Base-by-base conservation (phyloP, 495 filamentous ascomycete genomes). In the Penicillium riverlandense region DNA sequence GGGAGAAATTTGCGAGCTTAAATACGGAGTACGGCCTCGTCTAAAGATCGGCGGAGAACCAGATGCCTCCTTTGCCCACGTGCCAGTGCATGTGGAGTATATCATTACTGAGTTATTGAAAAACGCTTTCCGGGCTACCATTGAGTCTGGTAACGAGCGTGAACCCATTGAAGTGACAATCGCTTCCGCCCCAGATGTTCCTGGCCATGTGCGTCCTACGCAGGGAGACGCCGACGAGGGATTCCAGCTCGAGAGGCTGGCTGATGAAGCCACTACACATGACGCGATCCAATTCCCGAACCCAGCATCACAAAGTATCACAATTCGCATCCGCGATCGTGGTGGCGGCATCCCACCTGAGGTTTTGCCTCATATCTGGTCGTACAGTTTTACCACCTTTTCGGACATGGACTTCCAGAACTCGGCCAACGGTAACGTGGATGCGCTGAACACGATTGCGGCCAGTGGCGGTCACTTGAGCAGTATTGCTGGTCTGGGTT, bases 101-200 rank as follows among this genome's bases (percentile, higher is more conserved):
- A 96, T 98, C 49, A 75, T 95, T 45, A 96, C 91, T 0, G 92
- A 98, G 65, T 77, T 98, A 7, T 70, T 98, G 38, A 98, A 98
- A 63, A 98, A 98, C 61, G 86, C 90, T 4, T 98, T 98, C 69
- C 77, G 92, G 22, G 92, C 92, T 2, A 90, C 86, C 0, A 80
- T 97, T 14, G 92, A 98, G 59, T 82, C 76, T 22, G 80, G 83
- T 15, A 82, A 77, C 54, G 87, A 83, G 61, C 78, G 71, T 44
- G 86, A 91, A 42, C 86, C 90, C 1, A 78, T 98, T 13, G 85
- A 92, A 40, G 80, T 96, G 33, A 98, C 92, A 3, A 92, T 98
- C 44, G 92, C 90, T 3, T 85, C 90, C 8, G 81, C 90, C 11
- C 89, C 87, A 0, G 78, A 85, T 50, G 69, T 76, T 1, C 61